Conservation (phyloP, 257 asterid genomes). For the Nicotiana knightiana region DNA sequence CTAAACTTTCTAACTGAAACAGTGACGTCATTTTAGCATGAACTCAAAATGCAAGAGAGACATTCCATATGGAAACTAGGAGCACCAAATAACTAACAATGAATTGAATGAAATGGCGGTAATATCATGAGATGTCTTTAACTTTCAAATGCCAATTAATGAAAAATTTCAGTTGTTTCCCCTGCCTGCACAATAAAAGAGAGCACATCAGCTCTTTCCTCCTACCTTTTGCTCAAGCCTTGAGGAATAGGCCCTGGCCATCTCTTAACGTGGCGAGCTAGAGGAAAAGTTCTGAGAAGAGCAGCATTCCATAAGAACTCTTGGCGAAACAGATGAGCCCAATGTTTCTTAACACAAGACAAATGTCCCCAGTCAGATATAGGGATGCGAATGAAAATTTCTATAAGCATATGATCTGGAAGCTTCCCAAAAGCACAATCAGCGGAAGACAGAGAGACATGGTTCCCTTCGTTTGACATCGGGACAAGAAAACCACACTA, state of each 20-base stretch:
- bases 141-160: no score
- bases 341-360: constrained; percentile 51
- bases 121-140: no score
- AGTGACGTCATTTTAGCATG: no score
- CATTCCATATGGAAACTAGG: background rate
- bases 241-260: constrained; percentile 89
- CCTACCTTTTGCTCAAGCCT: constrained; percentile 61
- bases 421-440: constrained; percentile 43
- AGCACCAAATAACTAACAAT: background rate
- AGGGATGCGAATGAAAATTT: constrained; percentile 55
- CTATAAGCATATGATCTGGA: constrained; percentile 59
- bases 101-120: no score
- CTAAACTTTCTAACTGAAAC: no score
- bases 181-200: background rate
- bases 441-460: constrained; percentile 24
- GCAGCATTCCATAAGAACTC: constrained; percentile 73
- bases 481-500: constrained; percentile 19
- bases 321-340: constrained; percentile 59
- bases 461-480: constrained; percentile 41
- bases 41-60: no score
- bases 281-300: constrained; percentile 51
- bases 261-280: constrained; percentile 37
- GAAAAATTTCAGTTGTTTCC: background rate
- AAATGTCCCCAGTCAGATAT: constrained; percentile 49
- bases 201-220: no score